Evolutionary conservation across 805 yeast genomes (phyloP), one percentile per base, ranked within the genome.

Genomic region (Yamadazyma ubonensis): DNA sequence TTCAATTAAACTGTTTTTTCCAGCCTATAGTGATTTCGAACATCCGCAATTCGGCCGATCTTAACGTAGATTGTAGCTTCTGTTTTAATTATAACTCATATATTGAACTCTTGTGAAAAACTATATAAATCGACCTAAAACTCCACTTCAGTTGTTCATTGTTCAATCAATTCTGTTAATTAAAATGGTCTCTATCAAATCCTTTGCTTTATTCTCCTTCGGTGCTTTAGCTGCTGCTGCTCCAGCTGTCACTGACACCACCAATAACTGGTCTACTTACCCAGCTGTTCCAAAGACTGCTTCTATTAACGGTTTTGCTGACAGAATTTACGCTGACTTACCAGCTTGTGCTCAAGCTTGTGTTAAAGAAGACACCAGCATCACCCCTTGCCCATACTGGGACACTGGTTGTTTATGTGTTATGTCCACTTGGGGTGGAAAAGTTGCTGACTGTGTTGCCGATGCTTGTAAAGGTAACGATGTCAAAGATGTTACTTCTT

Each of bases 341-440:
- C 70, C 72, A 16, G 41, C 46, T 10, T 66, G 72, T 54, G 72
- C 70, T 29, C 52, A 63, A 41, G 21, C 46, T 5, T 66, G 72
- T 55, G 59, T 65, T 23, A 47, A 41, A 21, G 44, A 46, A 33
- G 51, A 57, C 40, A 64, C 70, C 32, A 58, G 58, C 6, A 48
- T 52, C 34, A 64, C 71, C 22, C 71, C 71, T 36, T 67, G 73
- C 43, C 73, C 73, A 39, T 65, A 65, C 59, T 67, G 72, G 71
- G 73, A 67, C 51, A 59, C 71, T 36, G 73, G 73, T 10, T 67
- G 73, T 53, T 59, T 67, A 39, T 67, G 73, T 60, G 67, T 64
- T 19, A 66, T 67, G 63, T 51, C 67, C 28, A 46, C 49, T 27
- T 67, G 58, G 52, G 54, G 49, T 29, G 58, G 57, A 10, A 41